These are phyloP conservation scores for Yamadazyma sp. DNA, from an alignment of 1,139 yeast genomes.

Conservation along the genomic window DNA sequence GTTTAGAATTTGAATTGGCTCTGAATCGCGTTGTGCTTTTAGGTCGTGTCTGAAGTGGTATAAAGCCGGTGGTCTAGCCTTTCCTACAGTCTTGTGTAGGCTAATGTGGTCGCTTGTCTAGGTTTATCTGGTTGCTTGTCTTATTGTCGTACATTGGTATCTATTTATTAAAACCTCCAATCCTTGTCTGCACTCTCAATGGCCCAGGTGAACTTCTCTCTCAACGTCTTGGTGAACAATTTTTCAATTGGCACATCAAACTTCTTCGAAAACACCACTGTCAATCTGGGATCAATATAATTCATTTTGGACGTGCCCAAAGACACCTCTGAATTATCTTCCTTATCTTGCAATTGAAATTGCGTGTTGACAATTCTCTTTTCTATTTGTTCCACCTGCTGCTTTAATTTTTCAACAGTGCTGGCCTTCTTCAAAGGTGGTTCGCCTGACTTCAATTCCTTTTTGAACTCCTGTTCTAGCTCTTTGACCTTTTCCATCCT, in stretches of 20 bases:
- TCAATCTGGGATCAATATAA: conserved; percentile 91
- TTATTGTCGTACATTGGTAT: too few relatives aligned
- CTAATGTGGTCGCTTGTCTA: too few relatives aligned
- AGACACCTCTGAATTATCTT: conserved; percentile 92
- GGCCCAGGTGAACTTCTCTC: conserved; percentile 96
- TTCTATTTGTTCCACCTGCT: conserved; percentile 73
- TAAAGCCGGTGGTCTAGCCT: not conserved
- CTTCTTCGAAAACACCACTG: conserved; percentile 87
- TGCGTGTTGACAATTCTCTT: conserved; percentile 67
- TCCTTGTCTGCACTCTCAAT: conserved; percentile 84
- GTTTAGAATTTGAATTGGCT: not conserved
- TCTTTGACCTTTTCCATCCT: conserved; percentile 61
- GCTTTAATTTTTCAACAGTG: conserved; percentile 71
- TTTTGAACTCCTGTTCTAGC: conserved; percentile 49
- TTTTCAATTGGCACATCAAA: conserved; percentile 89
- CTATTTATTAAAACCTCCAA: conserved; percentile 77
- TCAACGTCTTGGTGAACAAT: conserved; percentile 81
- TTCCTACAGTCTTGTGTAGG: too few relatives aligned
- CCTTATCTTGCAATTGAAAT: conserved; percentile 83
- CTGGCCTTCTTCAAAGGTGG: conserved; percentile 53
- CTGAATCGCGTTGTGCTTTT: not conserved
- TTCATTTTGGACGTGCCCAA: conserved; percentile 91
- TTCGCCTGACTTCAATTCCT: conserved; percentile 62
- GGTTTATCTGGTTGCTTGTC: too few relatives aligned
- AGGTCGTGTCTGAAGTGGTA: not conserved